These are phyloP conservation scores for Saccharomycopsis sp. DNA, from an alignment of 805 yeast species.

Conservation along the genomic window DNA sequence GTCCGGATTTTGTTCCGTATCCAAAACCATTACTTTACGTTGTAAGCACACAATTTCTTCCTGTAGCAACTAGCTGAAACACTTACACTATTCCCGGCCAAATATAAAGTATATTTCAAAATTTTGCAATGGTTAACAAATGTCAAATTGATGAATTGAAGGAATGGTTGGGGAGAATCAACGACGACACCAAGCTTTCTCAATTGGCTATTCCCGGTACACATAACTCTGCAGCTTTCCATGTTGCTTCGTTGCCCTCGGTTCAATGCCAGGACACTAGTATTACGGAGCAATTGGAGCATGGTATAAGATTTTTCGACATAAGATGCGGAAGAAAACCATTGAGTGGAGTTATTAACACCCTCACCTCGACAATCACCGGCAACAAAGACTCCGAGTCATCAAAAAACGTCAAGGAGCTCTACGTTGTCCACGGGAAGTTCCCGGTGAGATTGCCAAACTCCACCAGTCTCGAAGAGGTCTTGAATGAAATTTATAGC, in stretches of 20 bases:
- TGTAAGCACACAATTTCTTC: background rate
- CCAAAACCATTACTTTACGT: background rate
- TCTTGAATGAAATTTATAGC: constrained; percentile 50
- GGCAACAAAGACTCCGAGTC: constrained; percentile 13
- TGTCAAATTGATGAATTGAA: constrained; percentile 13
- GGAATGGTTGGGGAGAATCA: constrained; percentile 48
- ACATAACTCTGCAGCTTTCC: constrained; percentile 74
- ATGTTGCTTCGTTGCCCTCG: constrained; percentile 56
- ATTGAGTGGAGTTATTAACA: constrained; percentile 38
- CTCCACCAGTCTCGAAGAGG: constrained; percentile 45
- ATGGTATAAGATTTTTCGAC: constrained; percentile 75
- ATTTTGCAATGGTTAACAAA: constrained; percentile 3
- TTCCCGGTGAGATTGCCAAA: constrained; percentile 63
- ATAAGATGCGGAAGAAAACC: constrained; percentile 56
- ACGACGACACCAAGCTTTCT: constrained; percentile 45
- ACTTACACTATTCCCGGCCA: no score
- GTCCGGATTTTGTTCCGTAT: background rate
- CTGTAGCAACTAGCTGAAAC: no score
- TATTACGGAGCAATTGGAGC: constrained; percentile 52
- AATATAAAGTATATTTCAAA: no score
- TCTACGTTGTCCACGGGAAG: constrained; percentile 67
- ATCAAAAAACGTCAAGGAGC: constrained; percentile 39
- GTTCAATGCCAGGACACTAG: constrained; percentile 68
- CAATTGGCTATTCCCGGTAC: constrained; percentile 72
- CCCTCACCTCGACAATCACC: constrained; percentile 16